Evolutionary conservation across 192 early-diverging fungal species (phyloP).

Genomic region (Spizellomyces punctatus): DNA sequence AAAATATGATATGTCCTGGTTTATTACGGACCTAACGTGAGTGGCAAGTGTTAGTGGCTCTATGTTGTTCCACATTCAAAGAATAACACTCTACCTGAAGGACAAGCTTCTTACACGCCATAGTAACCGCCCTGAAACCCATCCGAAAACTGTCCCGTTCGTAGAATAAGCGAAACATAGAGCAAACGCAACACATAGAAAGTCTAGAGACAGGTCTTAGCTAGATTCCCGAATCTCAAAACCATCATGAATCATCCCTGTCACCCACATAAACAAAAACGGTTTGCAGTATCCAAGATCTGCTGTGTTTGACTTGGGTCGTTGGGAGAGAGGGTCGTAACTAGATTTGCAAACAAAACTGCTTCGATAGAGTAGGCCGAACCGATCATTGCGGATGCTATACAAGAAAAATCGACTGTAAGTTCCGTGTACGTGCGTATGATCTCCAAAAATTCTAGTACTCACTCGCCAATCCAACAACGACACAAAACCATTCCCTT

Average conservation of each 20-base stretch:
- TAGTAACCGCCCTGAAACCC: background rate
- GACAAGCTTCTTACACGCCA: background rate
- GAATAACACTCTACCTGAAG: background rate
- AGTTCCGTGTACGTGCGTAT: no score
- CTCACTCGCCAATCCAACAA: background rate
- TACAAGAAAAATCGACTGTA: no score
- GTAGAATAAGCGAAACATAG: background rate
- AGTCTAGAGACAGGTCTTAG: background rate
- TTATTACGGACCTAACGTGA: background rate
- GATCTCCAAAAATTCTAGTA: no score
- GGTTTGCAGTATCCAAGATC: background rate
- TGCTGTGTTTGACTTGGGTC: slow-evolving; percentile 32
- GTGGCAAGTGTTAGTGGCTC: background rate
- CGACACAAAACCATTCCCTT: background rate
- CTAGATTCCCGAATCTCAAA: no score
- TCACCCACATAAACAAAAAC: background rate
- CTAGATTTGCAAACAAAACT: slow-evolving; percentile 33
- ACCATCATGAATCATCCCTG: no score
- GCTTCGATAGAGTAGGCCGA: slow-evolving; percentile 41
- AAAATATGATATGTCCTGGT: slow-evolving; percentile 37
- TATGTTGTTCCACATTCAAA: background rate
- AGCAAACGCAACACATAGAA: background rate
- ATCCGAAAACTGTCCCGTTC: slow-evolving; percentile 5
- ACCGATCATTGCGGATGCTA: slow-evolving; percentile 3
- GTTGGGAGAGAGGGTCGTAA: slow-evolving; percentile 18